Percentiles rank a stretch among this genome's conserved stretches.
These are phyloP conservation scores for Talaromyces borbonicus DNA, from an alignment of 495 filamentous ascomycete genomes.

Conservation along the genomic window DNA sequence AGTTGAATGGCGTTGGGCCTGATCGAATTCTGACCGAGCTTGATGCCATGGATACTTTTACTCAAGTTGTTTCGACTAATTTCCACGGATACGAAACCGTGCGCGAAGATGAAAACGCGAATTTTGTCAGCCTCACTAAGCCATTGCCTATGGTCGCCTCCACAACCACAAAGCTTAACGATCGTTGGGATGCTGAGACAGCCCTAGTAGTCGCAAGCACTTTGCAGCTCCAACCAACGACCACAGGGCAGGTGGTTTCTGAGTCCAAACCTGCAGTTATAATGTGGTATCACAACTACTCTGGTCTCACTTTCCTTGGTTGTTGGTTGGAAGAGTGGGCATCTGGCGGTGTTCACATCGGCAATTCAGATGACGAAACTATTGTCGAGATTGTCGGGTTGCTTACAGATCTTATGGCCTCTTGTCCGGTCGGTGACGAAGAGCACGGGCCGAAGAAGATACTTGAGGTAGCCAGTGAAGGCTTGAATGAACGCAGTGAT, in stretches of 20 bases:
- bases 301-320: conserved; percentile 66
- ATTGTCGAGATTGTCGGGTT: conserved; percentile 56
- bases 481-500: conserved; percentile 62
- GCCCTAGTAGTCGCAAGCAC: conserved; percentile 30
- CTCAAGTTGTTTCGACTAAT: conserved; percentile 52
- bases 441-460: conserved; percentile 39
- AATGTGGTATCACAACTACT: conserved; percentile 63
- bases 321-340: conserved; percentile 56
- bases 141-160: conserved; percentile 32
- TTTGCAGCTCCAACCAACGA: conserved; percentile 46
- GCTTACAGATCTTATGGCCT: conserved; percentile 45
- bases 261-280: conserved; percentile 56
- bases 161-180: conserved; percentile 13
- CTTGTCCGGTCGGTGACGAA: conserved; percentile 18
- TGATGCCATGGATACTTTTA: conserved; percentile 57
- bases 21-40: conserved; percentile 45
- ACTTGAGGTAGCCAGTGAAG: conserved; percentile 62
- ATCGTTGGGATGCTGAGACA: conserved; percentile 16
- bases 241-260: conserved; percentile 59
- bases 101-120: conserved; percentile 75
- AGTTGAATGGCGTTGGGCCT: conserved; percentile 39
- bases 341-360: conserved; percentile 26
- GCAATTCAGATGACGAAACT: conserved; percentile 34
- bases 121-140: conserved; percentile 38
- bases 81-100: conserved; percentile 64